These are phyloP conservation scores for Allium cepa DNA, from an alignment of 106 monocot species.

Conservation along the genomic window DNA sequence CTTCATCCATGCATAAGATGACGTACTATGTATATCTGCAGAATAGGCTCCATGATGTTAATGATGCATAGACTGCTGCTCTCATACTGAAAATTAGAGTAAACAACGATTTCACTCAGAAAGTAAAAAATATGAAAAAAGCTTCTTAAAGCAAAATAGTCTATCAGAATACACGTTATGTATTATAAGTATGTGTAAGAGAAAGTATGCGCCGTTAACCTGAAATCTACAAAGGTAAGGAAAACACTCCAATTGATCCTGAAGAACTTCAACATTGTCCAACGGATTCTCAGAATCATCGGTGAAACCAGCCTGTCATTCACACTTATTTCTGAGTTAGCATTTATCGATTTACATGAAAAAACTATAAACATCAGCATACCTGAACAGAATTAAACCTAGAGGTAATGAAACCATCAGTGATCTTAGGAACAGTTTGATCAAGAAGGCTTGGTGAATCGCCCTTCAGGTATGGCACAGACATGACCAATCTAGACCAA, in stretches of 20 bases:
- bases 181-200: no score
- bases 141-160: no score
- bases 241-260: constrained; percentile 93
- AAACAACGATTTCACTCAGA: not conserved
- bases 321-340: constrained; percentile 7
- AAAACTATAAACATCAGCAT: not conserved
- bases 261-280: constrained; percentile 96
- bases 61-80: constrained; percentile 83
- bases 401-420: constrained; percentile 94
- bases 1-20: not conserved
- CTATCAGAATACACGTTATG: no score
- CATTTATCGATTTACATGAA: not conserved
- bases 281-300: constrained; percentile 91
- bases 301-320: constrained; percentile 67
- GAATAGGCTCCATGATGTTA: constrained; percentile 92
- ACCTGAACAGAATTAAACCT: constrained; percentile 97
- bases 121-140: no score
- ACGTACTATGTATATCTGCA: constrained; percentile 82
- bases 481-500: constrained; percentile 97
- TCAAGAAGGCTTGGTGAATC: constrained; percentile 86
- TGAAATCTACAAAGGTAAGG: constrained; percentile 94
- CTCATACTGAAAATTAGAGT: constrained; percentile 58
- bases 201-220: constrained; percentile 27
- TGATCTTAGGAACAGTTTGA: constrained; percentile 94
- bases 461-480: constrained; percentile 92